A percentile compares a stretch with the other conserved stretches of the same genome.
These are phyloP conservation scores for Silene conica DNA, from an alignment of 148 eudicot species.

Conservation along the genomic window DNA sequence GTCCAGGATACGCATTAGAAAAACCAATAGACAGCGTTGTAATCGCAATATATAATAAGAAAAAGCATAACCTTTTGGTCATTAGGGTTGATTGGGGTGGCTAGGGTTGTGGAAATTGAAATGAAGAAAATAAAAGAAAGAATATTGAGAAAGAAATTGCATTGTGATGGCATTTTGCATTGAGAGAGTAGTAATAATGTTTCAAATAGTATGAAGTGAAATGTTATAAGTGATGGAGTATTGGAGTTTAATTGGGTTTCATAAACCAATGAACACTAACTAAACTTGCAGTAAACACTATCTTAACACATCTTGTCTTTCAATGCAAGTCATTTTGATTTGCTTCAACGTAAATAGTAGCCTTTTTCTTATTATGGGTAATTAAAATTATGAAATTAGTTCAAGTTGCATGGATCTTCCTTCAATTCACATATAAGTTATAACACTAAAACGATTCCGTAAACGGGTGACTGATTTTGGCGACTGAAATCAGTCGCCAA, in stretches of 20 bases:
- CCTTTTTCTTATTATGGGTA: too few species aligned
- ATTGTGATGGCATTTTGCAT: slow-evolving; percentile 4
- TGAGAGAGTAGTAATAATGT: not conserved
- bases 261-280: slow-evolving; percentile 17
- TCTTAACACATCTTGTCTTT: slow-evolving; percentile 18
- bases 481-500: too few species aligned
- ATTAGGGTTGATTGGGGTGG: not conserved
- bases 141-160: slow-evolving; percentile 2
- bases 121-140: slow-evolving; percentile 9
- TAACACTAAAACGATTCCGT: too few species aligned
- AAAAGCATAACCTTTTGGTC: slow-evolving; percentile 17
- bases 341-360: slow-evolving; percentile 8
- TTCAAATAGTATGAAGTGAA: not conserved
- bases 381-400: too few species aligned
- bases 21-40: too few species aligned
- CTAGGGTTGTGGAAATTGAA: slow-evolving; percentile 6
- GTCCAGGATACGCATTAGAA: too few species aligned
- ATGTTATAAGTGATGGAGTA: not conserved
- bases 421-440: too few species aligned
- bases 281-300: slow-evolving; percentile 27
- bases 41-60: too few species aligned
- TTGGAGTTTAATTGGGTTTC: not conserved
- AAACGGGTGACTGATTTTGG: too few species aligned
- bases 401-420: too few species aligned
- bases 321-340: slow-evolving; percentile 24